Percentiles rank a stretch among this genome's conserved stretches.
Conservation (phyloP, 169 alveolate genomes). For the Fabrea salina region DNA sequence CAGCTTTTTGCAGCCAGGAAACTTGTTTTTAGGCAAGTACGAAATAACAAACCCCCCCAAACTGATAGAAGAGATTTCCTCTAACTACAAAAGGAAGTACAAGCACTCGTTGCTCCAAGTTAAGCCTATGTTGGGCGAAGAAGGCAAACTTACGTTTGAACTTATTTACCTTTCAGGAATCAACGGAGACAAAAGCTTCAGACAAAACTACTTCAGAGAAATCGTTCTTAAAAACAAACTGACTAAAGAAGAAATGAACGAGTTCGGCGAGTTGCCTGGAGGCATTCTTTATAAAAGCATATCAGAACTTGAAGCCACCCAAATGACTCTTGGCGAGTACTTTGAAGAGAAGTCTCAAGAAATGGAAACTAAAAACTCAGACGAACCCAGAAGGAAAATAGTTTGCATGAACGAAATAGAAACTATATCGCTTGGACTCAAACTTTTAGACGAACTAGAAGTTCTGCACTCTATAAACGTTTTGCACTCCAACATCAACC, state of each 20-base stretch:
- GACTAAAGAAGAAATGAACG: not conserved
- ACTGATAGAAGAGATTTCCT: not conserved
- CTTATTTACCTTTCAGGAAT: constrained; percentile 31
- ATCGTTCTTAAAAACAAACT: constrained; percentile 22
- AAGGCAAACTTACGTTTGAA: not conserved
- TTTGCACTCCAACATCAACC: constrained; percentile 8
- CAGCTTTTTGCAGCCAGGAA: constrained; percentile 26
- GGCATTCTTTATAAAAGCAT: constrained; percentile 25
- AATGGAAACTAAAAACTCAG: not conserved
- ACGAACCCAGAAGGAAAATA: not conserved
- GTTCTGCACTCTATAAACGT: constrained; percentile 16
- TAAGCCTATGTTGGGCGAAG: constrained; percentile 28
- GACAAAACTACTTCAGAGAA: constrained; percentile 29
- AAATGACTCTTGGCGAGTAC: constrained; percentile 14
- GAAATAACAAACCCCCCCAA: constrained; percentile 12
- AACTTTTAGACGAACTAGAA: not conserved
- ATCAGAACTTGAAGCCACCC: constrained; percentile 8
- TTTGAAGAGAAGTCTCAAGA: constrained; percentile 9
- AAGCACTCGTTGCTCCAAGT: constrained; percentile 18
- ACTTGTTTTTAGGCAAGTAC: constrained; percentile 29
- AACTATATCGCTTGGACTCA: constrained; percentile 1
- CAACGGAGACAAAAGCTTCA: constrained; percentile 8
- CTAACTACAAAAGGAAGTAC: constrained; percentile 23
- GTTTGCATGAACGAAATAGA: constrained; percentile 15
- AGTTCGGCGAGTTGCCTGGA: constrained; percentile 35